phyloP scores from a whole-genome alignment of 2,329 filamentous ascomycete species.

The Hypocrella siamensis region DNA sequence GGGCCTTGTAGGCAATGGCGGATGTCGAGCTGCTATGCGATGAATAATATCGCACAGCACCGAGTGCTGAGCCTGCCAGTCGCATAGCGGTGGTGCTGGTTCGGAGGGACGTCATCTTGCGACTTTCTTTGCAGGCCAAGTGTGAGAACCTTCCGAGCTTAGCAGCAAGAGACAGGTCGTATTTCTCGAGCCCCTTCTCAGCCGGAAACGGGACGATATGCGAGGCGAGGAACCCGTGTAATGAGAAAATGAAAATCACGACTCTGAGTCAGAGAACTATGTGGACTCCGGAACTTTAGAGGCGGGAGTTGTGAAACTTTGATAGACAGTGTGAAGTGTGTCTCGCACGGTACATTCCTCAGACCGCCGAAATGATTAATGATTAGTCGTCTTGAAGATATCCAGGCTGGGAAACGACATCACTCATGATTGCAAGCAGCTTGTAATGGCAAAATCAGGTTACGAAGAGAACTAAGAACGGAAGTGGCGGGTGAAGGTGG shows the following conservation, averaged over 20 bases:
- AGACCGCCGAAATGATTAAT: too few species aligned
- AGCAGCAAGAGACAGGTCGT: neutral
- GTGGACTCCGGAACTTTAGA: too few species aligned
- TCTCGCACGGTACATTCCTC: too few species aligned
- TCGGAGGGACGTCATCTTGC: slow-evolving; percentile 29
- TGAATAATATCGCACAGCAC: slow-evolving; percentile 19
- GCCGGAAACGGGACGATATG: too few species aligned
- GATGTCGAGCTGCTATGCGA: slow-evolving; percentile 63
- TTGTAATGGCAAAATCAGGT: too few species aligned
- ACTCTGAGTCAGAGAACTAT: too few species aligned
- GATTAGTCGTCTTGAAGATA: neutral
- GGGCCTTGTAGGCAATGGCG: slow-evolving; percentile 90
- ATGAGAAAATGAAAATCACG: too few species aligned
- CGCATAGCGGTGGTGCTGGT: slow-evolving; percentile 23
- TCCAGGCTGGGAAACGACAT: neutral
- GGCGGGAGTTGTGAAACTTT: neutral
- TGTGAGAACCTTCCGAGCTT: neutral
- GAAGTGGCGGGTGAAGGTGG: too few species aligned
- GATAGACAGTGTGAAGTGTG: neutral
- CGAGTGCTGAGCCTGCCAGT: slow-evolving; percentile 11
- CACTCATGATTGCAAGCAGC: too few species aligned
- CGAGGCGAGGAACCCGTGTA: too few species aligned
- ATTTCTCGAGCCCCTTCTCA: too few species aligned
- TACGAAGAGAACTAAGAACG: too few species aligned
- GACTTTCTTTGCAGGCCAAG: neutral